Percentiles rank a stretch among this genome's conserved stretches.
phyloP scores from a whole-genome alignment of 2,329 filamentous ascomycete species.

The Cordyceps militaris region DNA sequence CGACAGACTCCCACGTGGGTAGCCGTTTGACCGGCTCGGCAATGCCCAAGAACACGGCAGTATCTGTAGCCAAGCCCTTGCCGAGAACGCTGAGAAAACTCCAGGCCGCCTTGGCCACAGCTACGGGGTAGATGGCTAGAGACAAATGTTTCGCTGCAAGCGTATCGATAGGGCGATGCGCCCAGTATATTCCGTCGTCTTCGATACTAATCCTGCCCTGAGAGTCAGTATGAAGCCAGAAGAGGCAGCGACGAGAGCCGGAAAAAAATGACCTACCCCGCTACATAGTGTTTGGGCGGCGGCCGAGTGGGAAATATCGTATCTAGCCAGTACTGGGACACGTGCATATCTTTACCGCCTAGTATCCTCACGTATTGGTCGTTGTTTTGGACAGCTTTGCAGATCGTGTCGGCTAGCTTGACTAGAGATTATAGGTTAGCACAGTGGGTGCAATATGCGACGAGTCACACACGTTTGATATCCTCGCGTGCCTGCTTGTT shows the following conservation, averaged over 20 bases:
- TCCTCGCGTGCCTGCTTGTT: slow-evolving; percentile 40
- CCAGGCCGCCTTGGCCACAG: slow-evolving; percentile 44
- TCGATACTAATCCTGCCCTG: slow-evolving; percentile 41
- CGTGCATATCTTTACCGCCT: slow-evolving; percentile 40
- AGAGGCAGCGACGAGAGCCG: background rate
- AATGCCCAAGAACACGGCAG: slow-evolving; percentile 41
- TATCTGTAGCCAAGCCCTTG: slow-evolving; percentile 35
- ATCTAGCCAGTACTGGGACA: slow-evolving; percentile 53
- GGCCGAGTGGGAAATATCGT: slow-evolving; percentile 52
- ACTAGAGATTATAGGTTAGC: slow-evolving; percentile 17
- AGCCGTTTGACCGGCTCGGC: slow-evolving; percentile 21
- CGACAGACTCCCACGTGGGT: slow-evolving; percentile 26
- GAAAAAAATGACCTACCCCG: slow-evolving; percentile 41
- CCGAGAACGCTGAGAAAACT: slow-evolving; percentile 43
- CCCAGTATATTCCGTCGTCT: slow-evolving; percentile 41
- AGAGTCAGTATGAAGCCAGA: background rate
- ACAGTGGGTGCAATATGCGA: background rate
- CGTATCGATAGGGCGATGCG: slow-evolving; percentile 42
- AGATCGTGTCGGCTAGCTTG: slow-evolving; percentile 32
- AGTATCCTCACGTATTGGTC: slow-evolving; percentile 33
- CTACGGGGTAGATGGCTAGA: slow-evolving; percentile 47
- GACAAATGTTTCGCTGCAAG: slow-evolving; percentile 36
- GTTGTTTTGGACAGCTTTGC: slow-evolving; percentile 33
- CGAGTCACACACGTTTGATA: slow-evolving; percentile 38
- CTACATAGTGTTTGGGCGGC: slow-evolving; percentile 52